Evolutionary conservation across 164 flowering plant genomes (phyloP).

Genomic region (Magnolia changhungtana): DNA sequence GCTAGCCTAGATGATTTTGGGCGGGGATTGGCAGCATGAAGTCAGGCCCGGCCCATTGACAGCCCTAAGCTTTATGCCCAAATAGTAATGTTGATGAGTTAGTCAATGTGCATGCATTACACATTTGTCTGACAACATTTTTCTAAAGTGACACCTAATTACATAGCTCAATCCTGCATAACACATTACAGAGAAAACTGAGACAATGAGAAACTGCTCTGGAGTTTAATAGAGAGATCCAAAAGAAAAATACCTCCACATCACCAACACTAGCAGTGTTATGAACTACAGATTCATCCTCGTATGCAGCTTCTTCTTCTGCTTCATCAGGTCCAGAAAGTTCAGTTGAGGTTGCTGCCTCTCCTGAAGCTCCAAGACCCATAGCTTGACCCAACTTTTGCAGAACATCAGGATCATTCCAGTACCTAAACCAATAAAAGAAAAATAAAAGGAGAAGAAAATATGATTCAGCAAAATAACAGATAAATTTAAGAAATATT

Average conservation of each 20-base stretch:
- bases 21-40: too few relatives aligned
- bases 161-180: too few relatives aligned
- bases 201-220: background rate
- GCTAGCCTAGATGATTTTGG: too few relatives aligned
- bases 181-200: too few relatives aligned
- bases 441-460: background rate
- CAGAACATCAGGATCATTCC: conserved; percentile 95
- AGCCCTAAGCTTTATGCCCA: too few relatives aligned
- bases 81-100: too few relatives aligned
- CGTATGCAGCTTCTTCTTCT: conserved; percentile 58
- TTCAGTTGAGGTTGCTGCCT: conserved; percentile 54
- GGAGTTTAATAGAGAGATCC: background rate
- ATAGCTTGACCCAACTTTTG: conserved; percentile 89
- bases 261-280: conserved; percentile 91
- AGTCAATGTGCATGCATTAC: too few relatives aligned
- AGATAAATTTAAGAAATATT: background rate
- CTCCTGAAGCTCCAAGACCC: conserved; percentile 74
- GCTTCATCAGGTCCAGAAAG: conserved; percentile 50
- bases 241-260: conserved; percentile 54
- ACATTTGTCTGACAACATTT: too few relatives aligned
- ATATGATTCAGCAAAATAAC: background rate
- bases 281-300: conserved; percentile 85
- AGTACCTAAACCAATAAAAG: conserved; percentile 48
- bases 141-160: too few relatives aligned
- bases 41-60: too few relatives aligned